Evolutionary conservation across 371 early-diverging fungal species (phyloP), one percentile per base, ranked within the genome.

Genomic region (Mortierella sp.): DNA sequence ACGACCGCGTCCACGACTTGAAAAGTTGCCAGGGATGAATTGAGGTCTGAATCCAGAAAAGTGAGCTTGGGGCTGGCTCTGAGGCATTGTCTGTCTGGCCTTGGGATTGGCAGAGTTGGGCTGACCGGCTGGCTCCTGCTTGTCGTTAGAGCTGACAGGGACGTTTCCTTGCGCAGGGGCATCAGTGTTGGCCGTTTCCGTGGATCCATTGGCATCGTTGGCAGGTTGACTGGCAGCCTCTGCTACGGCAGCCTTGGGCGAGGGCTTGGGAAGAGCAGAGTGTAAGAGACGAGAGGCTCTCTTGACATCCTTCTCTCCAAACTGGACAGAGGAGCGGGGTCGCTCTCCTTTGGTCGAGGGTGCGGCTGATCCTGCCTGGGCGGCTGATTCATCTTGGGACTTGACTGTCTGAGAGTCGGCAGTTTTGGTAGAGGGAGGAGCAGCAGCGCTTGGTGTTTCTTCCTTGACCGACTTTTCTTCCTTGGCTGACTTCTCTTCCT

Each of bases 291-390:
- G 79, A 0, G 86, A 85, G 14, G 82, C 86, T 51, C 86, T 68
- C 77, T 79, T 85, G 56, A 85, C 82, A 75, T 85, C 86, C 73
- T 81, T 84, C 51, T 84, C 85, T 14, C 85, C 85, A 74, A 84
- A 84, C 38, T 82, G 86, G 2, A 68, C 74, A 44, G 84, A 82
- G 3, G 86, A 81, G 49, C 86, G 79, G 18, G 82, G 77, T 55
- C 79, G 51, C 7, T 79, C 84, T 51, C 78, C 46, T 56, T 75
- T 84, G 3, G 72, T 63, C 29, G 75, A 60, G 11, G 54, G 27
- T 41, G 72, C 43, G 43, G 74, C 4, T 44, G 77, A 27, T 49
- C 65, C 56, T n/a, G 76, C 35, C 29, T 76, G 75, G 14, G 77
- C 18, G 24, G 72, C 49, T 5, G 78, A 55, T 10, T 75, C 78